Evolutionary conservation across 1,284 basidiomycete genomes (phyloP), one percentile per base, ranked within the genome.

Genomic region (Trametes hirsuta): DNA sequence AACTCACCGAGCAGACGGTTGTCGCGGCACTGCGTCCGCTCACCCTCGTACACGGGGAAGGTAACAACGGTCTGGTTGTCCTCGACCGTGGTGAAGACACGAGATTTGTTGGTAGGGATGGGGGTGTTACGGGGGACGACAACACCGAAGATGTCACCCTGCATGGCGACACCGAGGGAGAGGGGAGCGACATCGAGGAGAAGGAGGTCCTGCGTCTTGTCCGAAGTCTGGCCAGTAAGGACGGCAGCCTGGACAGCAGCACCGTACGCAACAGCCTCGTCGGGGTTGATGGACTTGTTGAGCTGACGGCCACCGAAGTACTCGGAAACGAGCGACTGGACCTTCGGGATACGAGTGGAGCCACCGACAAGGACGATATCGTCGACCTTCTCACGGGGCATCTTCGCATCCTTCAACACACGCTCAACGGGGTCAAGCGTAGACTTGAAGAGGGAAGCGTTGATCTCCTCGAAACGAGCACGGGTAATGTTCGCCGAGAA

Each of bases 401-500:
- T 97, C 87, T 98, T 99, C 67, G 97, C 88, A 81, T 99, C 97
- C 84, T 97, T 97, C 75, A 99, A 85, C 62, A 99, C 97, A 83
- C 97, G 97, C 81, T 98, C 95, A 65, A 99, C 97, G 59, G 97
- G 97, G 67, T 98, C 97, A 63, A 99, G 82, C 66, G 97, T 99
- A 47, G 94, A 95, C 81, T 96, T 96, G 90, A 99, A 99, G 74
- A 91, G 81, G 53, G 79, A 72, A 64, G 94, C 94, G 77, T 98
- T 98, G 84, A 99, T 97, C 84, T 99, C 97, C 82, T 99, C 97
- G 83, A 99, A 99, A 77, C 96, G 94, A 71, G 97, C 97, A 87
- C 97, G 94, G 70, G 94, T 95, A 79, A 98, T 96, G 79, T 90
- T 95, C 72, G 95, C 89, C 51, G 92, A 94, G 85, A 98, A 98